Conservation (phyloP, 495 filamentous ascomycete species). For the Xylaria curta region DNA sequence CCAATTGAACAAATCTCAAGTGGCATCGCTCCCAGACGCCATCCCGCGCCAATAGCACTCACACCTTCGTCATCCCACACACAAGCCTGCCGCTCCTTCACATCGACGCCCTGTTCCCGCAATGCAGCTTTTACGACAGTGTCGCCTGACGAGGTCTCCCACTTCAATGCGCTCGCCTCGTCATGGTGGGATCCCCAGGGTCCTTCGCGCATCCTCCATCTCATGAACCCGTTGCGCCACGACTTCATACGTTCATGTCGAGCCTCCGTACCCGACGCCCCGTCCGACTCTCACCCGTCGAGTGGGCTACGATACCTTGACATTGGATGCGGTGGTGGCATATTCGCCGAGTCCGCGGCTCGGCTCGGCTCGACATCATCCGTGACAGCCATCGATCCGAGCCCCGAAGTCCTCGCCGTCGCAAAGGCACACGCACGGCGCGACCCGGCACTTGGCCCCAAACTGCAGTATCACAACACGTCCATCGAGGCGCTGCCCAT, state of each 20-base stretch:
- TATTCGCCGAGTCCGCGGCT: constrained; percentile 92
- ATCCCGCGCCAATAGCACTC: background rate
- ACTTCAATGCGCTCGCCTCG: constrained; percentile 92
- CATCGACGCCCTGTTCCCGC: constrained; percentile 23
- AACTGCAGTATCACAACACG: constrained; percentile 72
- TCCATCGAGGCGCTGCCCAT: constrained; percentile 71
- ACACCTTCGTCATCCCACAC: background rate
- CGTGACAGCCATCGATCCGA: constrained; percentile 87
- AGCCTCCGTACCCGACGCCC: constrained; percentile 49
- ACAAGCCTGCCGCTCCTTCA: constrained; percentile 7
- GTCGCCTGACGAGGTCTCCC: constrained; percentile 84
- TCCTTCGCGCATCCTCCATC: constrained; percentile 87
- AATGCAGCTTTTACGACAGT: constrained; percentile 65
- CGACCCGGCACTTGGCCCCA: constrained; percentile 66
- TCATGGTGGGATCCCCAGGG: constrained; percentile 98
- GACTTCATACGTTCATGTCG: constrained; percentile 83
- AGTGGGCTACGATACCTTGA: constrained; percentile 75
- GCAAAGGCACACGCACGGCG: constrained; percentile 74
- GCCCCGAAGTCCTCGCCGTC: constrained; percentile 75
- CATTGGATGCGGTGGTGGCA: constrained; percentile 94
- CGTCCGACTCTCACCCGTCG: constrained; percentile 19
- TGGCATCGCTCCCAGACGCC: background rate
- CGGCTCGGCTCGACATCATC: constrained; percentile 68
- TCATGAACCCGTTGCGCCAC: constrained; percentile 97
- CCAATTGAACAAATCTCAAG: constrained; percentile 6